These are phyloP conservation scores for Neonectria magnoliae DNA, from an alignment of 2,329 filamentous ascomycete genomes.

Conservation along the genomic window DNA sequence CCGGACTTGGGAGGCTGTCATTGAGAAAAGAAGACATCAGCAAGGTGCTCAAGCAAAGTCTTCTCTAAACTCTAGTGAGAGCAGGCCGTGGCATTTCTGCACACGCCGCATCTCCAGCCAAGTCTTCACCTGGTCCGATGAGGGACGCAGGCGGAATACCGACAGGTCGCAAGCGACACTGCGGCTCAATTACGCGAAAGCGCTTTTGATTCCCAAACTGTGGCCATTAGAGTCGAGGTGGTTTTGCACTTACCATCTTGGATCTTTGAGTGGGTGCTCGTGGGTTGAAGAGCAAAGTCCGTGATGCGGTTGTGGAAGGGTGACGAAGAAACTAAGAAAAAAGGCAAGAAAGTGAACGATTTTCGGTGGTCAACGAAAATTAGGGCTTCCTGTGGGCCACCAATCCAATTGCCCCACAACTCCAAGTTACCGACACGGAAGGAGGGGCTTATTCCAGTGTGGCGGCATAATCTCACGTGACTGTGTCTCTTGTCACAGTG, in stretches of 20 bases:
- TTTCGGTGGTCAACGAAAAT: slow-evolving; percentile 49
- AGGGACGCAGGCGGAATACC: slow-evolving; percentile 48
- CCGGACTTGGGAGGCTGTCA: slow-evolving; percentile 99
- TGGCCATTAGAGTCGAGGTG: slow-evolving; percentile 52
- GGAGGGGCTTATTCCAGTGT: slow-evolving; percentile 17
- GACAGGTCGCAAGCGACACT: slow-evolving; percentile 46
- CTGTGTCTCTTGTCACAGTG: slow-evolving; percentile 14
- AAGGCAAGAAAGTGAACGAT: slow-evolving; percentile 37
- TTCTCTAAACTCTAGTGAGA: slow-evolving; percentile 96
- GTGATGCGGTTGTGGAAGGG: slow-evolving; percentile 45
- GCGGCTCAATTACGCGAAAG: slow-evolving; percentile 48
- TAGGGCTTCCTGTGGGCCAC: slow-evolving; percentile 48
- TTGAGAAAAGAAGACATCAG: slow-evolving; percentile 99
- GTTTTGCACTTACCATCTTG: slow-evolving; percentile 56
- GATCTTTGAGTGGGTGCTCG: slow-evolving; percentile 50
- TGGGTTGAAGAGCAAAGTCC: slow-evolving; percentile 49
- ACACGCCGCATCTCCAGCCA: slow-evolving; percentile 69
- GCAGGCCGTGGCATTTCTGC: slow-evolving; percentile 65
- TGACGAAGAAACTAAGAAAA: slow-evolving; percentile 39
- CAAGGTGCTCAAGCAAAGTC: slow-evolving; percentile 82
- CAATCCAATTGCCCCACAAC: slow-evolving; percentile 24
- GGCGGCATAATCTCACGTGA: slow-evolving; percentile 30
- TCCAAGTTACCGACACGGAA: slow-evolving; percentile 15
- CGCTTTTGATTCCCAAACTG: slow-evolving; percentile 50
- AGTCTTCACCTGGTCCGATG: slow-evolving; percentile 62